Evolutionary conservation across 2,329 filamentous ascomycete genomes (phyloP), one percentile per base, ranked within the genome.

Genomic region (Penicillium freii): DNA sequence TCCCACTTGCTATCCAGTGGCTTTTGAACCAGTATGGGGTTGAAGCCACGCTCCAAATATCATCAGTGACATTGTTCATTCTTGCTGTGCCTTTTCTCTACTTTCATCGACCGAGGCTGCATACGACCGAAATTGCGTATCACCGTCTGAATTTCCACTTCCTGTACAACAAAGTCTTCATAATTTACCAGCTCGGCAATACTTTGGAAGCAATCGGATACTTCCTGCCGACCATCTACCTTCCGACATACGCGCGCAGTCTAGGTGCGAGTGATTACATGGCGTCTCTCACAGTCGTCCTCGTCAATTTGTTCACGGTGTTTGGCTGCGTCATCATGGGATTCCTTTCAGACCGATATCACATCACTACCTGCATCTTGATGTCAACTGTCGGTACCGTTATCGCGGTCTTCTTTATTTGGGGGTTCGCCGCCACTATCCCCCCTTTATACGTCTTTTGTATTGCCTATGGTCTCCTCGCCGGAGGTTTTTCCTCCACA

Each of bases 121-220:
- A 68, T 2, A 57, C 62, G 2, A 56, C 60, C 0, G 56, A 58
- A 4, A 45, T 55, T 13, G 57, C 58, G 45, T 64, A 54, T 43
- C 62, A 70, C 8, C 67, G 62, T 21, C 64, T 73, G 34, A 66
- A 73, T 50, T 61, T 75, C 21, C 60, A 56, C 7, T 77, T 76
- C 58, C 23, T 75, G 34, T 59, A 58, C 57, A 59, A 60, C 57
- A 64, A 59, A 50, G 57, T 60, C 1, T 65, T 65, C 50, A 48
- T 66, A 21, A 61, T 77, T 21, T 72, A 80, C 29, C 75, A 81
- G 51, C 66, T 75, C 5, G 62, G 70, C 3, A 74, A 74, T 46
- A 67, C 71, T 2, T 19, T 72, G 2, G 63, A 75, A 56, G 67
- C 70, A 13, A 54, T 74, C n/a, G 71, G 72, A 1, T 73, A 67